Evolutionary conservation across 306 rosid species (phyloP), one percentile per base, ranked within the genome.

Genomic region (Lagenaria siceraria): DNA sequence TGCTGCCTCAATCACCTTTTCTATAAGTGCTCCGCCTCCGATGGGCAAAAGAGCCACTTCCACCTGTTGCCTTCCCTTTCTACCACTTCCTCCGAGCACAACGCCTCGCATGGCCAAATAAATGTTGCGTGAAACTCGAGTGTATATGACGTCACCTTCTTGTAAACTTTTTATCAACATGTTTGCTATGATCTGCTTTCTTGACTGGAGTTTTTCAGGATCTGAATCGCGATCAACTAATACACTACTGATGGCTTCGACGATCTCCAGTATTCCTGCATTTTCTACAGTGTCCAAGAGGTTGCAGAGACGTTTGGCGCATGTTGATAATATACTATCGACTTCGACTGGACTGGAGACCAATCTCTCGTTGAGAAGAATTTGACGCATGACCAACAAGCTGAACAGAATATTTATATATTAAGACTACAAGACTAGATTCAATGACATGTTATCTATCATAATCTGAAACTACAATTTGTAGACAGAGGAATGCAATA

Each of bases 121-220:
- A 24, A 72, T 74, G 51, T 70, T 49, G 15, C 8, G 78, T 12
- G 81, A 80, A 13, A 83, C 86, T 58, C 77, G 79, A 0, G 54
- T 27, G 61, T 77, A 83, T 33, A 83, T 5, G 4, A 74, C 14
- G 22, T 83, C 84, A 14, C 66, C 82, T 35, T 43, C 77, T 78
- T 83, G 84, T 76, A 83, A 75, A 77, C 84, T 72, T 63, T 77
- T 83, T 21, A 78, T 78, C 73, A 83, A 24, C 86, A 80, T 83
- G 52, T 65, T 83, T 49, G 74, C 77, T 75, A 83, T 77, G 6
- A 83, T 52, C 19, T 63, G 75, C 77, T 83, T 83, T 71, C 76
- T 83, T 6, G 71, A 73, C 4, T 65, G 46, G 61, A 83, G 84
- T 55, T 77, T 83, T 78, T 35, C 82, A 1, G 35, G 71, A 51